These are phyloP conservation scores for Clohesyomyces aquaticus DNA, from an alignment of 495 filamentous ascomycete species.

Conservation along the genomic window DNA sequence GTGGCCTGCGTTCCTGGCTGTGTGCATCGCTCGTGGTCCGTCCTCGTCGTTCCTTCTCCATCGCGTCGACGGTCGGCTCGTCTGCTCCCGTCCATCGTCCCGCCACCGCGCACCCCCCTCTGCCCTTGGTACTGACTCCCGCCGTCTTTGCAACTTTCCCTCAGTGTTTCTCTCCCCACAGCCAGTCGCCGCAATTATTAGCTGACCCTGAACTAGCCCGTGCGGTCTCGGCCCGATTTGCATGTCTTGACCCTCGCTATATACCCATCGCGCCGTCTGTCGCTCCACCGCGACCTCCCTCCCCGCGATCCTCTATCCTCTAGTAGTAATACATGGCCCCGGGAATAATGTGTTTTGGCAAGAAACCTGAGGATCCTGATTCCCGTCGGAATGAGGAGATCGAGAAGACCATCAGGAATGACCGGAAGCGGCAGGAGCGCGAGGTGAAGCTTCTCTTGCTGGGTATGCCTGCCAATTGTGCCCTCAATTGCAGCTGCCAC, in stretches of 20 bases:
- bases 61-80: constrained; percentile 1
- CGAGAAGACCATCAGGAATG: constrained; percentile 94
- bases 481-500: not conserved
- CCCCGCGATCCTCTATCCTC: not conserved
- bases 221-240: not conserved
- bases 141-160: not conserved
- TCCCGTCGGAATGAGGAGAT: constrained; percentile 89
- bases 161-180: not conserved
- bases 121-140: constrained; percentile 10
- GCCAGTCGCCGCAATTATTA: constrained; percentile 1
- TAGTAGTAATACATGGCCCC: constrained; percentile 37
- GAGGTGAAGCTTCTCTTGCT: constrained; percentile 99
- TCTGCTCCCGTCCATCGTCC: constrained; percentile 23
- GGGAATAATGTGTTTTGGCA: constrained; percentile 48
- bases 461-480: constrained; percentile 61
- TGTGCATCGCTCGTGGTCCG: no score
- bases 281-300: not conserved
- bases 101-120: constrained; percentile 13
- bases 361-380: constrained; percentile 43
- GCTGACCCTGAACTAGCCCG: constrained; percentile 30
- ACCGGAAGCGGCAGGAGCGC: constrained; percentile 93
- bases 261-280: not conserved
- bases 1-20: not conserved
- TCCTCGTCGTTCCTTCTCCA: not conserved
- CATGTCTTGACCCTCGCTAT: constrained; percentile 12